Conservation (phyloP, 2,329 filamentous ascomycete species). For the Dendryphion nanum region DNA sequence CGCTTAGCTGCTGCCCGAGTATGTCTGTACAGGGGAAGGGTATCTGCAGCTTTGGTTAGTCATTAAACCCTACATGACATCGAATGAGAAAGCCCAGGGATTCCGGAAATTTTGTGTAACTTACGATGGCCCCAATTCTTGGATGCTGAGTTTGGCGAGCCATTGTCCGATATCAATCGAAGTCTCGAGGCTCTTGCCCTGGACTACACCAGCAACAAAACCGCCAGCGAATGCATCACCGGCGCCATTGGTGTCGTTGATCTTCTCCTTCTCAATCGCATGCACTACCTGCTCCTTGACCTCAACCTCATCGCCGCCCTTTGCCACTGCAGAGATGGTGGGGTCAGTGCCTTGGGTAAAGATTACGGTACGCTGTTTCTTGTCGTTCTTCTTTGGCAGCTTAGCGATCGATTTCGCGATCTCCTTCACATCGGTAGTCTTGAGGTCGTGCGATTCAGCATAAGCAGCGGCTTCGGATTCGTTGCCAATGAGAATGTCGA, state of each 20-base stretch:
- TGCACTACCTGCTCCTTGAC: conserved; percentile 80
- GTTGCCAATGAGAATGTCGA: conserved; percentile 95
- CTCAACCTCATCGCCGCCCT: conserved; percentile 62
- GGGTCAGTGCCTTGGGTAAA: conserved; percentile 93
- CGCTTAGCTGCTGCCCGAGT: conserved; percentile 14
- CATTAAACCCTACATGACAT: neutral
- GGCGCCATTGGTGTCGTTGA: conserved; percentile 95
- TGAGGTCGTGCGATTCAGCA: conserved; percentile 75
- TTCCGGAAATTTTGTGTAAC: no score
- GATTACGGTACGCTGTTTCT: conserved; percentile 81
- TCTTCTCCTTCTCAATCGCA: conserved; percentile 71
- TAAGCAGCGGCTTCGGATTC: conserved; percentile 91
- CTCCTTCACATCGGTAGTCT: conserved; percentile 73
- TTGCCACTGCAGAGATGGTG: conserved; percentile 75
- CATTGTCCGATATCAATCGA: conserved; percentile 92
- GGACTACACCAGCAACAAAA: conserved; percentile 83
- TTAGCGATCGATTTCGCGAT: conserved; percentile 84
- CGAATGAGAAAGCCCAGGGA: no score
- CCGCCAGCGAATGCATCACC: conserved; percentile 96
- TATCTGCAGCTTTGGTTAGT: conserved; percentile 13
- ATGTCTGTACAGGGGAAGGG: conserved; percentile 42
- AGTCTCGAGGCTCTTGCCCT: conserved; percentile 76
- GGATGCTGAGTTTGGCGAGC: conserved; percentile 90
- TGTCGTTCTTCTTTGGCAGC: conserved; percentile 86
- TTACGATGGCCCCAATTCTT: conserved; percentile 93